Percentiles rank a stretch among this genome's conserved stretches.
phyloP scores from a whole-genome alignment of 2,329 filamentous ascomycete genomes.

The Pestalotiopsis sp. region DNA sequence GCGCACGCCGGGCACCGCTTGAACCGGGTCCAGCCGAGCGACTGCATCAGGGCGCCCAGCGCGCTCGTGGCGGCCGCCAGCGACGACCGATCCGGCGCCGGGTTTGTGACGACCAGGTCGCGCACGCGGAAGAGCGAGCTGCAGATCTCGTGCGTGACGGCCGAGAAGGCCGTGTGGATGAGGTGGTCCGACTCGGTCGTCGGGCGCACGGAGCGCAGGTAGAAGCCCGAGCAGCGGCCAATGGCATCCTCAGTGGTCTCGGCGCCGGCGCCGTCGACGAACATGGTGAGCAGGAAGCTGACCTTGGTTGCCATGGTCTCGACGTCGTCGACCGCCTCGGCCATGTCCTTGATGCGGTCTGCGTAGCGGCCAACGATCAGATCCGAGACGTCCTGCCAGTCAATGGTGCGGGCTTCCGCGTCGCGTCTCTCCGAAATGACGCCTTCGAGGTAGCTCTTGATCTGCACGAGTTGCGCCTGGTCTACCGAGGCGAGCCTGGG shows the following conservation, averaged over 20 bases:
- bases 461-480: neutral
- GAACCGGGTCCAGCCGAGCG: constrained; percentile 22
- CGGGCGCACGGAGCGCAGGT: constrained; percentile 19
- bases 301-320: constrained; percentile 14
- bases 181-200: constrained; percentile 26
- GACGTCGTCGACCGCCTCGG: constrained; percentile 15
- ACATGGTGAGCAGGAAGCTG: constrained; percentile 26
- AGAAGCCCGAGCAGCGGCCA: constrained; percentile 40
- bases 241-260: constrained; percentile 36
- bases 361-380: constrained; percentile 58
- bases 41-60: constrained; percentile 16
- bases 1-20: constrained; percentile 21
- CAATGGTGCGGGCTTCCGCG: constrained; percentile 19
- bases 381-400: constrained; percentile 60
- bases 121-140: constrained; percentile 13
- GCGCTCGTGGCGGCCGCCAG: constrained; percentile 8
- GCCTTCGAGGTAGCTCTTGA: constrained; percentile 10
- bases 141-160: constrained; percentile 29
- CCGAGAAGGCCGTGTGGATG: constrained; percentile 26
- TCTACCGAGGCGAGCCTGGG: constrained; percentile 11
- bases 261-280: constrained; percentile 25
- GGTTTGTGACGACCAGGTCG: constrained; percentile 3
- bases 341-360: constrained; percentile 40
- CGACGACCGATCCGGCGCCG: constrained; percentile 10
- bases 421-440: constrained; percentile 19